A percentile compares a stretch with the other conserved stretches of the same genome.
Evolutionary conservation across 2,329 filamentous ascomycete species (phyloP).

Genomic region (Sporothrix mexicana): DNA sequence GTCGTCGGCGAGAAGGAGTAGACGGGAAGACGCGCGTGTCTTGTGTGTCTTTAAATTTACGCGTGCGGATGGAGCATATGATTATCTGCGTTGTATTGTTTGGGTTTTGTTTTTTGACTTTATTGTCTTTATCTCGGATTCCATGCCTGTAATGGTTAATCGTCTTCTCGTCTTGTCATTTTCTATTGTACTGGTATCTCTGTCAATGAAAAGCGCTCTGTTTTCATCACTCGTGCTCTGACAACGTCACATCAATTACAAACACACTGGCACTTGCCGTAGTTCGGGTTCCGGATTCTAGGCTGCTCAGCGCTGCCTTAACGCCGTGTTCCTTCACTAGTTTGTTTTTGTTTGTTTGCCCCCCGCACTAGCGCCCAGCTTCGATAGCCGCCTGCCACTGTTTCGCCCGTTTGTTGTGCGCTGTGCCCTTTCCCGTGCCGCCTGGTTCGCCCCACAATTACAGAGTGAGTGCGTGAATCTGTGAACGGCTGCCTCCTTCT

Average conservation of each 20-base stretch:
- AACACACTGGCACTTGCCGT: no score
- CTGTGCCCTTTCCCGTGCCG: no score
- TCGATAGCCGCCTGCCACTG: neutral
- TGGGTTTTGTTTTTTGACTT: neutral
- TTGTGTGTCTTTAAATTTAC: neutral
- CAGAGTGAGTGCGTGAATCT: no score
- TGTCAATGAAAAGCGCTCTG: constrained; percentile 16
- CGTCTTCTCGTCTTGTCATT: neutral
- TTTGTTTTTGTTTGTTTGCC: neutral
- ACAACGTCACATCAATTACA: no score
- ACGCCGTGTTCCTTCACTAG: neutral
- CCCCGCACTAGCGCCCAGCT: neutral
- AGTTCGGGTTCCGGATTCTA: no score
- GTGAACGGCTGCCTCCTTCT: no score
- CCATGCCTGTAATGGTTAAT: no score
- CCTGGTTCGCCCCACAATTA: no score
- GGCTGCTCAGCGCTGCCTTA: neutral
- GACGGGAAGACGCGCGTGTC: neutral
- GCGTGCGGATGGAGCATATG: no score
- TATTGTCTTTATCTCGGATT: no score
- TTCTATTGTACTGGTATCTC: neutral
- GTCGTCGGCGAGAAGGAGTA: constrained; percentile 66
- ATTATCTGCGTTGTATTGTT: neutral
- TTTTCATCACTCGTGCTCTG: no score
- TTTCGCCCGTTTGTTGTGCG: neutral